Evolutionary conservation across 345 rosid genomes (phyloP).

Genomic region (Syzygium oleosum): DNA sequence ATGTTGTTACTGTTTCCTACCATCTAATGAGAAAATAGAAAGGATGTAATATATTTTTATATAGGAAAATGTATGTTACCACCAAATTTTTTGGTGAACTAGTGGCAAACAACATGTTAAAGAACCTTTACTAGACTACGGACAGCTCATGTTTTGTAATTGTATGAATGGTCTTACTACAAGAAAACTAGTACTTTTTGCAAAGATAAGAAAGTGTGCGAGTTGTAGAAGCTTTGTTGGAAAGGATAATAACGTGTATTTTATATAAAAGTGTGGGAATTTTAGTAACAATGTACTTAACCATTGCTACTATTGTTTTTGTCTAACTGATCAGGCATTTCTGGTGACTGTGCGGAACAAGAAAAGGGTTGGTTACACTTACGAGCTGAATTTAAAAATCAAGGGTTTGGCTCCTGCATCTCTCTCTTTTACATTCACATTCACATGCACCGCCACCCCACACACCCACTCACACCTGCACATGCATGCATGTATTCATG

Average conservation of each 20-base stretch:
- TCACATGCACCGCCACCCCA: neutral
- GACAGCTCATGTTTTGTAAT: neutral
- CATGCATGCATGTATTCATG: neutral
- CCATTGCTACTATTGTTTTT: neutral
- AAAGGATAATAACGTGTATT: neutral
- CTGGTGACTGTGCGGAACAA: slow-evolving; percentile 86
- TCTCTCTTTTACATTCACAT: neutral
- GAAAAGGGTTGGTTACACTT: slow-evolving; percentile 84
- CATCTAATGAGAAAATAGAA: neutral
- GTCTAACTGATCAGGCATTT: slow-evolving; percentile 50
- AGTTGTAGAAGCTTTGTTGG: neutral
- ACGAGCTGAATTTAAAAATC: slow-evolving; percentile 68
- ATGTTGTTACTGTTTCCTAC: neutral
- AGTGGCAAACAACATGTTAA: neutral
- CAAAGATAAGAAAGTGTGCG: neutral
- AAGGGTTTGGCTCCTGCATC: slow-evolving; percentile 33
- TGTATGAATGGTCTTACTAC: neutral
- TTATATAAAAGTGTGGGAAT: neutral
- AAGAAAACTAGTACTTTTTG: neutral
- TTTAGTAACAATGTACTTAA: neutral
- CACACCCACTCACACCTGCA: neutral
- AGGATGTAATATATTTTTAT: neutral
- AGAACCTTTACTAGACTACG: neutral
- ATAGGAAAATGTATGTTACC: neutral
- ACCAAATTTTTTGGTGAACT: neutral